Evolutionary conservation across 768 basidiomycete species (phyloP), one percentile per base, ranked within the genome.

Genomic region (Mycena leptocephala): DNA sequence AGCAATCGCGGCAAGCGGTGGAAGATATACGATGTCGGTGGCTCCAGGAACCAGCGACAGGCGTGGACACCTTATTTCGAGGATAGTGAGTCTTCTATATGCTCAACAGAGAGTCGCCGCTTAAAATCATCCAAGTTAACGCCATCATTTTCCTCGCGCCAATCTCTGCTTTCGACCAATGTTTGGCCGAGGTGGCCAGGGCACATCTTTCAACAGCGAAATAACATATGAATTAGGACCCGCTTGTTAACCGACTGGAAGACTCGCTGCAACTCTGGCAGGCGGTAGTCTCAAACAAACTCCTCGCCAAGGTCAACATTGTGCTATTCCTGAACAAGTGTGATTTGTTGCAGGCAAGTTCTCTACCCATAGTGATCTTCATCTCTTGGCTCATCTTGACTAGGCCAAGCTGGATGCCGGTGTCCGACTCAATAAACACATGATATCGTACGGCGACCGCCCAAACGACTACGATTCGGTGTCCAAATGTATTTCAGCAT

Each of bases 41-140:
- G 95, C 26, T 90, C 95, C 35, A 90, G 93, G 72, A 93, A 93
- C 81, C 95, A 96, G 83, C 91, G 96, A 68, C 93, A 94, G 75
- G 95, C 95, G 1, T 97, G 95, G 95, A 94, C 94, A 14, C 95
- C 96, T 6, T 97, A 95, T 84, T 96, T 97, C 77, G 94, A 96
- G 79, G 93, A 95, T 82, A 94, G 95, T 95, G 78, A 80, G 89
- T 86, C 30, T 63, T 30, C 48, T 14, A 55, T 53, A 56, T 56
- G 28, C 24, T 56, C 37, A 56, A 43, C 78, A 70, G 51, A 55
- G 46, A 46, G 11, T 13, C 46, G 4, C n/a, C n/a, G 70, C 14
- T 20, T 55, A 59, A 39, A 46, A 43, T 13, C 20, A 41, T 72
- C 6, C 74, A 82, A 96, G 95, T 95, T 46, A 94, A 95, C 82